Evolutionary conservation across 305 asterid species (phyloP), one percentile per base, ranked within the genome.

Genomic region (Andrographis paniculata): DNA sequence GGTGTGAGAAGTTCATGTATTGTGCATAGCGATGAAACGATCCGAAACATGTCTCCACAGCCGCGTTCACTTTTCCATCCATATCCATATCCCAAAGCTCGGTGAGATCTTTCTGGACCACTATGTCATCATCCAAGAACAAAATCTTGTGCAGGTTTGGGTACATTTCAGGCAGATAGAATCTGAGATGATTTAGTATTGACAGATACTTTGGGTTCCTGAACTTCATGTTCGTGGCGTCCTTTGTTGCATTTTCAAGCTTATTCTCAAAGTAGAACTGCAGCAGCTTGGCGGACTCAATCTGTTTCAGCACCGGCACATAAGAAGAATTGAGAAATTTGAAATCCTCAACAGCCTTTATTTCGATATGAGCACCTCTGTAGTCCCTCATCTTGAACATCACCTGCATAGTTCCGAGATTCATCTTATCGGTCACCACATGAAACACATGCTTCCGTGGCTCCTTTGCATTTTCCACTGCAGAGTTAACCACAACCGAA

Each of bases 361-460:
- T 89, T 60, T 84, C 93, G 39, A 84, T 70, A 62, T 84, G 95
- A 42, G 89, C 95, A 45, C 93, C 93, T 6, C 73, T 77, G 59
- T 84, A 84, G 57, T 84, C 84, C 66, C 68, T 78, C 48, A 78
- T 77, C 76, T 76, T 80, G 64, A 84, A 84, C 93, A 84, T 84
- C 60, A 84, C 95, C 64, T 84, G 95, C 95, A 84, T 84, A 17
- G 95, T 86, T 65, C 93, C 95, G n/a, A 80, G 79, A 65, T 84
- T 84, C 95, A 84, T 84, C 70, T 84, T 84, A 63, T 84, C 95
- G n/a, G 93, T 84, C 30, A 84, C 95, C 4, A 84, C 95, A 70
- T 84, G 95, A 72, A 84, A 84, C 65, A 84, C 93, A 8, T 80
- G 95, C 78, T 74, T 78, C 78, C 74, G 66, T 3, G 95, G 93